Evolutionary conservation across 208 protist species (phyloP).

Genomic region (Crithidia brevicula): DNA sequence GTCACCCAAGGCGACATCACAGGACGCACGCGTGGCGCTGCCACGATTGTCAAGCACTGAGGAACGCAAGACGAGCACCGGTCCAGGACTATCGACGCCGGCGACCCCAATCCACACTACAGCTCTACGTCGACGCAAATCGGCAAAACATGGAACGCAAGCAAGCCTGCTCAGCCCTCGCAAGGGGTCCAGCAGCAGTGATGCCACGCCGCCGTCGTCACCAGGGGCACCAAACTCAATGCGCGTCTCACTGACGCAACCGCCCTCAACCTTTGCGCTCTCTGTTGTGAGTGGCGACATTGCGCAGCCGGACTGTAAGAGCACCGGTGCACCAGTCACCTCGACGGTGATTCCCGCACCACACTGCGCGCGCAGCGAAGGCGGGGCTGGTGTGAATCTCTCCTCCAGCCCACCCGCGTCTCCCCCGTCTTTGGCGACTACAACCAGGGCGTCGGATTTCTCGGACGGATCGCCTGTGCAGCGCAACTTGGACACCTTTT

Average conservation of each 20-base stretch:
- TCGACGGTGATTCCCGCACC: background rate
- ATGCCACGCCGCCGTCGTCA: slow-evolving; percentile 7
- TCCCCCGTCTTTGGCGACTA: background rate
- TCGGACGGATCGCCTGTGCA: background rate
- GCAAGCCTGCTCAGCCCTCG: background rate
- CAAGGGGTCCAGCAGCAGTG: slow-evolving; percentile 1
- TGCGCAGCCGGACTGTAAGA: background rate
- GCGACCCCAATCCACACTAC: background rate
- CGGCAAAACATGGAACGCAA: background rate
- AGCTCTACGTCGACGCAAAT: background rate
- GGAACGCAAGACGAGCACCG: background rate
- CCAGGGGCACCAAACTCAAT: background rate
- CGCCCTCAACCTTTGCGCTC: slow-evolving; percentile 7
- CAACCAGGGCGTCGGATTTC: background rate
- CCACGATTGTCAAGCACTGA: background rate
- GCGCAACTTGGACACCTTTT: background rate
- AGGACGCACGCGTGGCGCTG: background rate
- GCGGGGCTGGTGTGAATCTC: background rate
- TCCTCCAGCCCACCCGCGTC: slow-evolving; percentile 6
- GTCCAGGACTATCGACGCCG: background rate
- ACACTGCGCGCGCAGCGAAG: background rate
- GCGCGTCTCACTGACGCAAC: slow-evolving; percentile 5
- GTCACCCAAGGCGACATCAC: background rate
- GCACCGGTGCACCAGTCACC: background rate
- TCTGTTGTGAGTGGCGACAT: background rate